phyloP scores from a whole-genome alignment of 148 eudicot genomes.

The Persicaria tinctoria region DNA sequence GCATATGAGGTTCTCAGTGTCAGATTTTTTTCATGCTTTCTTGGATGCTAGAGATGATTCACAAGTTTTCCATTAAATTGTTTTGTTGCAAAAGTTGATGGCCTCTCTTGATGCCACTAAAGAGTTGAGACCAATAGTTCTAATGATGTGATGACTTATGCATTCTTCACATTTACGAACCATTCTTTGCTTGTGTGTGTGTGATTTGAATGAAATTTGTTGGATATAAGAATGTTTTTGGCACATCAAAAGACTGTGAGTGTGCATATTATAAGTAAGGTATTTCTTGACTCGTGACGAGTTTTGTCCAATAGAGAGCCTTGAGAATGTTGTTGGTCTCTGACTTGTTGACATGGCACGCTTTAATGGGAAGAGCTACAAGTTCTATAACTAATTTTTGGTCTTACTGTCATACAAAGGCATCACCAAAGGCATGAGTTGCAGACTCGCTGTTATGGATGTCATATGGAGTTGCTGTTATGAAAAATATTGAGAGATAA shows the following conservation, averaged over 20 bases:
- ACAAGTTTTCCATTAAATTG: background rate
- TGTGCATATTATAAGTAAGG: background rate
- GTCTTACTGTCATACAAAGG: too few species aligned
- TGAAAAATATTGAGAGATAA: too few species aligned
- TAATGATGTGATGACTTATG: background rate
- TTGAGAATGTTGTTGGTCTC: background rate
- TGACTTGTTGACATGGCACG: too few species aligned
- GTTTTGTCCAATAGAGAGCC: background rate
- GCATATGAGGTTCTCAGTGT: background rate
- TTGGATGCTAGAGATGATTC: background rate
- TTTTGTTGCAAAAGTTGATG: background rate
- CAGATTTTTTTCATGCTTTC: background rate
- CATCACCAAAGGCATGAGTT: too few species aligned
- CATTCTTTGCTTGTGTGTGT: background rate
- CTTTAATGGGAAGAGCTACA: too few species aligned
- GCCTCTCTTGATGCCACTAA: background rate
- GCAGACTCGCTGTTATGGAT: too few species aligned
- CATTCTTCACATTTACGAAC: background rate
- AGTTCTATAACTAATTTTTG: too few species aligned
- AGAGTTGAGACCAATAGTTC: background rate
- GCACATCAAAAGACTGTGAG: background rate
- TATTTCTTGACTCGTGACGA: background rate
- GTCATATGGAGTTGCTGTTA: too few species aligned
- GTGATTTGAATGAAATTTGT: background rate
- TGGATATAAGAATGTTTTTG: background rate